Base-by-base conservation (phyloP, 805 yeast species). In the Saturnispora quitensis region DNA sequence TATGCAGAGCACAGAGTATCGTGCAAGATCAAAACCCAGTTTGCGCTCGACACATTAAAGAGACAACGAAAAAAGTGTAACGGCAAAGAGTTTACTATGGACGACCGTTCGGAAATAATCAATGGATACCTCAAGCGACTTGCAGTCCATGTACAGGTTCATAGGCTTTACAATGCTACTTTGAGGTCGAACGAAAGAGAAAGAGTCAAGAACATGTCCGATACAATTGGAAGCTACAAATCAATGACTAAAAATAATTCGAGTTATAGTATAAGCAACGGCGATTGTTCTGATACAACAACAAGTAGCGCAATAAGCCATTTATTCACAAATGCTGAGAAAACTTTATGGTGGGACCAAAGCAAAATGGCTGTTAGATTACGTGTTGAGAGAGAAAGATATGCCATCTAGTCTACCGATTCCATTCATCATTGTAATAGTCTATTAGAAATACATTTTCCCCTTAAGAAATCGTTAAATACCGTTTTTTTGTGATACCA, bases 101-200 rank as follows among this genome's bases (percentile, higher is more conserved):
- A 71, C 48, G 76, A 72, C 45, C 65, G 80, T 45, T 68, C 74
- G 0, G 45, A 54, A 15, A 75, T 83, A 28, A 75, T 84, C 15
- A 53, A 67, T 25, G 63, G 62, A 9, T 84, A 79, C 60, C 66
- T 83, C 31, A 68, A 66, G 20, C 73, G 68, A 45, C 58, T 84
- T 46, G 86, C 86, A 15, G 74, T 79, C 50, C 73, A 77, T 51
- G 78, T 83, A 15, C 90, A 84, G 64, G 77, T 82, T n/a, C 78
- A 77, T 10, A 66, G 90, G 47, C 76, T 84, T 10, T 82, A 75
- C 63, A 76, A 75, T 58, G 82, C 81, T 2, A 62, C 72, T 24
- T 51, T 73, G 1, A 64, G 61, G 53, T 4, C 49, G 12, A 52
- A 58, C 28, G 51, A 55, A 50, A 45, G 48, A 22, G 56, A 56